These are phyloP conservation scores for Cryptococcus sp. DNA, from an alignment of 1,284 basidiomycete species.

Conservation along the genomic window DNA sequence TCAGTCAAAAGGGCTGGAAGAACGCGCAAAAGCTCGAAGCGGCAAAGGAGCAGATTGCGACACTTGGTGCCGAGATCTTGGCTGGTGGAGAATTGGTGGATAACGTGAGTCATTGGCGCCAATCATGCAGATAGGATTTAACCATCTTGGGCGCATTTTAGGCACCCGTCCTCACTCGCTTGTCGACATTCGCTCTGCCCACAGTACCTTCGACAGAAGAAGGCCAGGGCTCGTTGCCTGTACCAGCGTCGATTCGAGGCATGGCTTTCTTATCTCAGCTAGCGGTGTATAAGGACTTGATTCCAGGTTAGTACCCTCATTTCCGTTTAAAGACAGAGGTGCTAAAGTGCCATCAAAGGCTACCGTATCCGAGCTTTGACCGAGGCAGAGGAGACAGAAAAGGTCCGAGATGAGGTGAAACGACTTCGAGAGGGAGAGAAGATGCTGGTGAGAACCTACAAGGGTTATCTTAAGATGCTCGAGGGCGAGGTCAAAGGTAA, in stretches of 20 bases:
- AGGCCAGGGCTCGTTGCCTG: constrained; percentile 62
- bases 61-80: constrained; percentile 84
- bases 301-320: constrained; percentile 70
- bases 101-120: constrained; percentile 52
- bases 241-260: constrained; percentile 81
- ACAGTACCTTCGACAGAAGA: constrained; percentile 69
- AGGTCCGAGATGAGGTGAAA: constrained; percentile 90
- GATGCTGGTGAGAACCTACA: constrained; percentile 87
- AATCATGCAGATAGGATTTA: constrained; percentile 61
- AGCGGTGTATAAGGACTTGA: constrained; percentile 92
- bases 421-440: constrained; percentile 94
- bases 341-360: constrained; percentile 27
- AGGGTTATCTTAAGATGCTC: constrained; percentile 79
- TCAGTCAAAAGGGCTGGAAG: constrained; percentile 60
- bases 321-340: background rate
- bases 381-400: constrained; percentile 86
- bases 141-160: constrained; percentile 41
- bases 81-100: constrained; percentile 62
- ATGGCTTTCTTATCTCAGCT: constrained; percentile 87
- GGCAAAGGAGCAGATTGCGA: constrained; percentile 87
- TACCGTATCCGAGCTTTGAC: constrained; percentile 80
- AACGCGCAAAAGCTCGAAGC: constrained; percentile 68
- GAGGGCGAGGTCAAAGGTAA: constrained; percentile 85
- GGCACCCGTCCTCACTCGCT: constrained; percentile 79
- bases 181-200: constrained; percentile 78